Evolutionary conservation across 352 stramenopile species (phyloP), one percentile per base, ranked within the genome.

Genomic region (Peronospora belbahrii): DNA sequence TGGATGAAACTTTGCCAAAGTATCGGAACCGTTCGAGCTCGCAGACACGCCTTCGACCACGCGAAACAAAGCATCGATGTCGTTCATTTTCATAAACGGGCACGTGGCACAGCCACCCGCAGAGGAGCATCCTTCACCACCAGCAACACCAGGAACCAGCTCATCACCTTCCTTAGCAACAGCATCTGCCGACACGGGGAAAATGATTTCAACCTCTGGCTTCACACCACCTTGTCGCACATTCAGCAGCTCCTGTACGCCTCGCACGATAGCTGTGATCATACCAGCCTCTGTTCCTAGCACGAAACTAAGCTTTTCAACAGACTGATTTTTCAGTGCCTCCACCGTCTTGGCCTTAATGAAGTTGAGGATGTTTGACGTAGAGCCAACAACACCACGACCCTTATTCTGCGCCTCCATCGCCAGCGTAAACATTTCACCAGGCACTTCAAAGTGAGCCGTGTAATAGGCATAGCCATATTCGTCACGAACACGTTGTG

Each of bases 51-150:
- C 65, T 49, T 94, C 80, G 33, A 59, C 70, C 38, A 98, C 83
- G 52, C 96, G 79, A 54, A 96, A 88, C 7, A 98, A 67, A n/a
- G 92, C 85, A 55, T 98, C 94, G 30, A 98, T 83, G 70, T 98
- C 89, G 72, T 98, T 98, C 94, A 98, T 98, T 71, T 98, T 98
- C 95, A 98, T 98, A 56, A 97, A 98, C 3, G 95, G 95, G 42
- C 95, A 98, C 8, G 95, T 98, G 11, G 95, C 95, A 52, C 95
- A 98, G 37, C 95, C 95, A 18, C 95, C 95, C 18, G 93, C 91
- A 40, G 91, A 98, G n/a, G 84, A 96, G 70, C 95, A 98, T 22
- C 94, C 95, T 65, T 98, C 95, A 14, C 92, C 93, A 17, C 93
- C 94, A 43, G 77, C 65, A 10, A 96, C 89, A 35, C 91, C 90